These are phyloP conservation scores for Paramyrothecium sp. DNA, from an alignment of 2,329 filamentous ascomycete species.

Conservation along the genomic window DNA sequence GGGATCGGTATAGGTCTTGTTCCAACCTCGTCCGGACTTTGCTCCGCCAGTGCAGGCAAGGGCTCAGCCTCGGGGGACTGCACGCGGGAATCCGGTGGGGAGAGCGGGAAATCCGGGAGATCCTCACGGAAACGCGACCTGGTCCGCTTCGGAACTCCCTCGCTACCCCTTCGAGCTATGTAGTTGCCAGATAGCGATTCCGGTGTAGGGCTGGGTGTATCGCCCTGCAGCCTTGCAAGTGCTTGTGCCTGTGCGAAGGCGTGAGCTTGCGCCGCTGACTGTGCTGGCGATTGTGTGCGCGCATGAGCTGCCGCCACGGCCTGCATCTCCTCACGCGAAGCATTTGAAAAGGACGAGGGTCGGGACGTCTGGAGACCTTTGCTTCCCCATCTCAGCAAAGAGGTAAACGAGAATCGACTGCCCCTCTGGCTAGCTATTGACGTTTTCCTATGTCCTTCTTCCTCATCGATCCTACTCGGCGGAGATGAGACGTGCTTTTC, in stretches of 20 bases:
- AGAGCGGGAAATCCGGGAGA: slow-evolving; percentile 79
- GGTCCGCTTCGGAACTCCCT: slow-evolving; percentile 68
- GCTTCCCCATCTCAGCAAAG: slow-evolving; percentile 71
- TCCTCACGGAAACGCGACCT: slow-evolving; percentile 92
- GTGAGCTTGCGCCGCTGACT: slow-evolving; percentile 22
- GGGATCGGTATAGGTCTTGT: slow-evolving; percentile 21
- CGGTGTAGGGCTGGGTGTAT: slow-evolving; percentile 19
- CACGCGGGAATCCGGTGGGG: slow-evolving; percentile 79
- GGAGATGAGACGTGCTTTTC: slow-evolving; percentile 35
- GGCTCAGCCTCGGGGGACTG: slow-evolving; percentile 71
- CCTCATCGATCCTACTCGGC: slow-evolving; percentile 41
- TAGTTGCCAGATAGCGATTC: slow-evolving; percentile 18
- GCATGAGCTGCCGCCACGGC: slow-evolving; percentile 22
- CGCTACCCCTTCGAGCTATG: slow-evolving; percentile 30
- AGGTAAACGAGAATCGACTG: slow-evolving; percentile 58
- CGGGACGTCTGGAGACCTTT: slow-evolving; percentile 54
- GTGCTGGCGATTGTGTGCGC: slow-evolving; percentile 6
- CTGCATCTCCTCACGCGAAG: slow-evolving; percentile 82
- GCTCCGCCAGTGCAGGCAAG: slow-evolving; percentile 29
- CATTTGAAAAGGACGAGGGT: slow-evolving; percentile 85
- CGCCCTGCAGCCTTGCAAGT: slow-evolving; percentile 31
- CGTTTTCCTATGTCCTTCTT: slow-evolving; percentile 49
- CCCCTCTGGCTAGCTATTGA: slow-evolving; percentile 52
- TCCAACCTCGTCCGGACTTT: slow-evolving; percentile 19
- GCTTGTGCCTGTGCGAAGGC: slow-evolving; percentile 27